Base-by-base conservation (phyloP, 73 alveolate species). In the Paramecium sonneborni region DNA sequence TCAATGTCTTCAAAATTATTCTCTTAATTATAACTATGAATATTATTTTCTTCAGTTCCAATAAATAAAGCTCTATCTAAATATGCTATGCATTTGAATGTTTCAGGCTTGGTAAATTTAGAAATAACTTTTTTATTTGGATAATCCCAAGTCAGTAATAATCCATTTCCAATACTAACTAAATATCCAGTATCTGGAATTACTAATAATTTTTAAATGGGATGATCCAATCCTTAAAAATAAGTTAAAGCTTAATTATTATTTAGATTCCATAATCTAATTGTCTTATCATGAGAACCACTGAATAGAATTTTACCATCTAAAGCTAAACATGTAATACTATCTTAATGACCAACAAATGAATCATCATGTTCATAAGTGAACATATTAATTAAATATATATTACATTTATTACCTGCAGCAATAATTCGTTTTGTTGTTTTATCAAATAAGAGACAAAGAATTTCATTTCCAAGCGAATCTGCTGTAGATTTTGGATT, bases 211-310 rank as follows among this genome's bases (percentile, higher is more conserved):
- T 92, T 97, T 70, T 92, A 91, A 10, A 97, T 84, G 28, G 88
- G 76, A 39, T 85, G 86, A 43, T 96, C 89, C 67, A 93, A 97
- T 70, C 96, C 97, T 70, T 92, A 93, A 39, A 94, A 85, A 9
- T 89, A 85, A 18, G 95, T 95, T 6, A 96, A 92, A 30, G 56
- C 85, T 92, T 92, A 89, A 30, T 88, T 28, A 52, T 84, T 70
- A 76, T 84, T 89, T 76, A 92, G 39, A 55, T 97, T 96, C 98
- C 99, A 97, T 39, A 97, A 92, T 28, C 96, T 92, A n/a, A 97
- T 97, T 14, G 97, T 92, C 90, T 46, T 91, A 69, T 97, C 99
- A 79, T 97, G 98, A 26, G 98, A 95, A 44, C 98, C 99, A 37
- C 98, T 85, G 92, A 96, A 96, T 12, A 97, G 93, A 20, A 96